Evolutionary conservation across 2,329 filamentous ascomycete genomes (phyloP).

Genomic region (Venturia asperata): DNA sequence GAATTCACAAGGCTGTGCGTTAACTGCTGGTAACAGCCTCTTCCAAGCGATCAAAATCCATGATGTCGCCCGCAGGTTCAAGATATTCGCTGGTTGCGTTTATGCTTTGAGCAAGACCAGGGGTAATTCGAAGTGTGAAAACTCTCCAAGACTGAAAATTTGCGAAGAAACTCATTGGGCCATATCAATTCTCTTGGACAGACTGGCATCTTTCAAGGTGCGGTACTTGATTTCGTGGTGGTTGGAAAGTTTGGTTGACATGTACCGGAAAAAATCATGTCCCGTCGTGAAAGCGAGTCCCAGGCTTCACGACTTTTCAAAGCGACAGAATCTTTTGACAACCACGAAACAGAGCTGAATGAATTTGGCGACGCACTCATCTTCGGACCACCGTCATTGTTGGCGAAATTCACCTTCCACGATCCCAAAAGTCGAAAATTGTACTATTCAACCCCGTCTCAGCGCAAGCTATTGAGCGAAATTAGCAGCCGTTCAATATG

Average conservation of each 20-base stretch:
- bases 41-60: neutral
- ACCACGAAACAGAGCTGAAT: too few species aligned
- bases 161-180: neutral
- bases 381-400: neutral
- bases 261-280: neutral
- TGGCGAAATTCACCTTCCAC: neutral
- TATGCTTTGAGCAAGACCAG: neutral
- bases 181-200: neutral
- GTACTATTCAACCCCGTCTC: neutral
- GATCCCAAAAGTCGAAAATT: too few species aligned
- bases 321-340: neutral
- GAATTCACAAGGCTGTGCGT: neutral
- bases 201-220: neutral
- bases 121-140: neutral
- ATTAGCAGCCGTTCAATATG: neutral
- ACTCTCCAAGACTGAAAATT: neutral
- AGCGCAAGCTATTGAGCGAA: neutral
- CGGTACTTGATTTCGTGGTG: neutral
- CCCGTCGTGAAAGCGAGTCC: neutral
- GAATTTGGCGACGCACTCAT: neutral
- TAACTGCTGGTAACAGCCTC: neutral
- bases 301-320: neutral
- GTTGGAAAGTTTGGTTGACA: neutral
- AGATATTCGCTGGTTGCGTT: neutral
- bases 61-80: neutral